Conservation (phyloP, 2,329 filamentous ascomycete species). For the Diplodia seriata region DNA sequence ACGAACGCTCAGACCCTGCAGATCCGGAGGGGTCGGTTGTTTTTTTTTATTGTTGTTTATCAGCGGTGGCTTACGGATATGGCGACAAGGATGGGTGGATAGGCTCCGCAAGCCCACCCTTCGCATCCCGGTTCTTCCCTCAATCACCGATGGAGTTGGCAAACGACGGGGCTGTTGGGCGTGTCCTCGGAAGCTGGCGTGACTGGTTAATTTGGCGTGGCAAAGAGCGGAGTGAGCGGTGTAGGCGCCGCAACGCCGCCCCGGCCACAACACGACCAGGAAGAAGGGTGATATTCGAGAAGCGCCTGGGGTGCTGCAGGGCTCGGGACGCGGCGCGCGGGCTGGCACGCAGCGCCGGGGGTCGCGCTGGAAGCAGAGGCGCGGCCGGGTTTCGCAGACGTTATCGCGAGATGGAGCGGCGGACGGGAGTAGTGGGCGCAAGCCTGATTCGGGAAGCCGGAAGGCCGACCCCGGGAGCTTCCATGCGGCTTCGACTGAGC, state of each 20-base stretch:
- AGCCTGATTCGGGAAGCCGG: constrained; percentile 26
- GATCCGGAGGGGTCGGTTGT: neutral
- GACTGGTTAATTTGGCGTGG: constrained; percentile 22
- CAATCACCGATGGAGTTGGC: neutral
- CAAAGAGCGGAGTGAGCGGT: constrained; percentile 24
- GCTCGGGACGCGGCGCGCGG: neutral
- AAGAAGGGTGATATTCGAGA: neutral
- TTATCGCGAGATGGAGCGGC: constrained; percentile 1
- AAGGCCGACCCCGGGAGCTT: constrained; percentile 12
- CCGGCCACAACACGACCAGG: constrained; percentile 1
- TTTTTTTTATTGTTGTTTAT: neutral
- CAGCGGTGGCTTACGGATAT: constrained; percentile 1
- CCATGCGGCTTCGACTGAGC: constrained; percentile 14
- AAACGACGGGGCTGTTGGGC: neutral
- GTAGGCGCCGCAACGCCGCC: constrained; percentile 15
- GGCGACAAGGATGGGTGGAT: neutral
- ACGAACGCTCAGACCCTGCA: constrained; percentile 18
- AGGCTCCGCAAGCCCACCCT: neutral
- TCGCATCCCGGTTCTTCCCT: neutral
- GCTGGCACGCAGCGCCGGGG: neutral
- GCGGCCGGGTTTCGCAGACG: neutral
- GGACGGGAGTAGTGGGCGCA: neutral
- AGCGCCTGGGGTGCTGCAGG: neutral
- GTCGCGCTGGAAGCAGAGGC: neutral
- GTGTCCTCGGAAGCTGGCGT: constrained; percentile 3